Evolutionary conservation across 176 grass and related monocot genomes (phyloP).

Genomic region (Aegilops bicornis): DNA sequence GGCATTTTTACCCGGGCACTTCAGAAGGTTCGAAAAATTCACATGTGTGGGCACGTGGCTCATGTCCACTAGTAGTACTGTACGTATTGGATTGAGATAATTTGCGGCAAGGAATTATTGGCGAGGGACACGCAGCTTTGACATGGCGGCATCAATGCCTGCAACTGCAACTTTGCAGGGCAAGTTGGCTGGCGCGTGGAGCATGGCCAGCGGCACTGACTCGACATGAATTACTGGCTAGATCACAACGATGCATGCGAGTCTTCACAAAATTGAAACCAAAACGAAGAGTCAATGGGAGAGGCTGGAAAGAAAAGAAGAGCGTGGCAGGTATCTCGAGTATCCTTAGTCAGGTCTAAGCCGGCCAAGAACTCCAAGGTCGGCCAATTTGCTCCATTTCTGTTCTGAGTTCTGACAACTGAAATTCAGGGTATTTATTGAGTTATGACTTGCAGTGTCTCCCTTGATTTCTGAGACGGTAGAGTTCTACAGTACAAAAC

Average conservation of each 20-base stretch:
- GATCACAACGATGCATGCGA: background rate
- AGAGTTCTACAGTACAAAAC: too few species aligned
- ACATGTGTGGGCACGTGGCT: background rate
- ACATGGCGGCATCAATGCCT: conserved; percentile 5
- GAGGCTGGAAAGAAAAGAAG: background rate
- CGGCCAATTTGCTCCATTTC: background rate
- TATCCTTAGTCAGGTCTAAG: background rate
- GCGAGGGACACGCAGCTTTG: background rate
- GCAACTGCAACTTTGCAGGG: background rate
- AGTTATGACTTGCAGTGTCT: too few species aligned
- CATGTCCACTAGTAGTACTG: background rate
- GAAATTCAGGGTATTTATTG: too few species aligned
- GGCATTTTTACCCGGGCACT: background rate
- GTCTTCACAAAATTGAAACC: background rate
- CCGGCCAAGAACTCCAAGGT: background rate
- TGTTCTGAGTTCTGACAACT: background rate
- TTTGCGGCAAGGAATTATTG: background rate
- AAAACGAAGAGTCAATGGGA: background rate
- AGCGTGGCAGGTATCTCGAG: background rate
- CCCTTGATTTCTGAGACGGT: too few species aligned
- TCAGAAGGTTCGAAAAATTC: background rate
- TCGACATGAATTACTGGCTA: too few species aligned
- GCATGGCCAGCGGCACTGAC: background rate
- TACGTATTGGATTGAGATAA: background rate
- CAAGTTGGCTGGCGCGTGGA: background rate